phyloP scores from a whole-genome alignment of 768 basidiomycete species.

The Hypsizygus marmoreus region DNA sequence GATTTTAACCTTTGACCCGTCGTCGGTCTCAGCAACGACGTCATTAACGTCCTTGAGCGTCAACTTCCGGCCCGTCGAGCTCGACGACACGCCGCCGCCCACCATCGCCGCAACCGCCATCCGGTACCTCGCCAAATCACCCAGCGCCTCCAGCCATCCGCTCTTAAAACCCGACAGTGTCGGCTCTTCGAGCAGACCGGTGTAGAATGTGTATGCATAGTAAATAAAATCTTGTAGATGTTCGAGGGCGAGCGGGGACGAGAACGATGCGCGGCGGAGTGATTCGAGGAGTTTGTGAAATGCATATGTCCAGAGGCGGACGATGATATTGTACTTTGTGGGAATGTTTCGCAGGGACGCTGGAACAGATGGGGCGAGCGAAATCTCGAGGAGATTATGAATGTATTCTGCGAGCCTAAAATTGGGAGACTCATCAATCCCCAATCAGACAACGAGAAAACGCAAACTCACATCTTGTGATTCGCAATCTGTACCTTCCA shows the following conservation, averaged over 20 bases:
- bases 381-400: conserved; percentile 84
- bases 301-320: conserved; percentile 87
- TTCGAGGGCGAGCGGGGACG: conserved; percentile 73
- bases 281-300: conserved; percentile 92
- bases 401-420: conserved; percentile 88
- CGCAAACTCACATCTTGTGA: conserved; percentile 76
- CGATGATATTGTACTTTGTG: conserved; percentile 93
- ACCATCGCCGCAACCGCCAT: conserved; percentile 95
- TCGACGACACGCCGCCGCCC: conserved; percentile 43
- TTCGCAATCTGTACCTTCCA: conserved; percentile 71
- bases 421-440: conserved; percentile 7
- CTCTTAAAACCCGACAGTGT: conserved; percentile 67
- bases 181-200: conserved; percentile 83
- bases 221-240: conserved; percentile 94
- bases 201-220: conserved; percentile 94
- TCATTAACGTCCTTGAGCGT: conserved; percentile 59
- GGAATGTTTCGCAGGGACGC: conserved; percentile 88
- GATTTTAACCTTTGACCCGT: conserved; percentile 3
- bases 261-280: conserved; percentile 81
- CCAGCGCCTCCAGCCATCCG: conserved; percentile 95
- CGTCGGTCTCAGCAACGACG: conserved; percentile 31
- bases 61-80: conserved; percentile 37
- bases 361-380: conserved; percentile 84
- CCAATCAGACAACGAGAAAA: not conserved
- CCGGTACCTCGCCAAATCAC: conserved; percentile 92